Evolutionary conservation across 1,284 basidiomycete genomes (phyloP), one percentile per base, ranked within the genome.

Genomic region (Ustilago tritici): DNA sequence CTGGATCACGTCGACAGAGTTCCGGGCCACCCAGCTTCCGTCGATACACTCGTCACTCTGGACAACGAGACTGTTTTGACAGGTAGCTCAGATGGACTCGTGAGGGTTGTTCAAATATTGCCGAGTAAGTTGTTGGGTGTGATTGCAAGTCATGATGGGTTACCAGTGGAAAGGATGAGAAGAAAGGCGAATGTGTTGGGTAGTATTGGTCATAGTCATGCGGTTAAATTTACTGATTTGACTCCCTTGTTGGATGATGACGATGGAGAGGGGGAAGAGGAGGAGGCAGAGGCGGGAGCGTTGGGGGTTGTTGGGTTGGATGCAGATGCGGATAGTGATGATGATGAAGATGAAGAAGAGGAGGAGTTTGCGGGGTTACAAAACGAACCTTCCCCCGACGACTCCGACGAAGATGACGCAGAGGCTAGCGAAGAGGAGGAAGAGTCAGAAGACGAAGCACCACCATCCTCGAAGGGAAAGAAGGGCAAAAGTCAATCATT

Each of bases 1-100:
- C 92, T 91, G 3, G 95, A 98, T 85, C 95, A 94, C 83, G 94
- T 98, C 4, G 95, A 98, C 86, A 91, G 95, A 41, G 90, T 98
- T 58, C 93, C 94, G 35, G 95, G 94, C 90, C 97, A 81, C 62
- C 86, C 80, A 12, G 92, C 93, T 3, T 87, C 89, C 12, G 89
- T 89, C n/a, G 89, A 91, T 74, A 89, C 91, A 15, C 90, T 92
- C 72, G 88, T 91, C 12, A 87, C 90, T 31, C 91, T 90, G 61
- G 94, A 93, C 0, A 82, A 84, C 8, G 89, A 89, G 78, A 87
- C 89, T 35, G 90, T 98, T 63, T 90, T 96, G 2, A 95, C 95
- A 0, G 95, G 95, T 3, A 95, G 94, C 0, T 95, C 94, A 4
- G 95, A 98, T 85, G 95, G 95, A 0, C 90, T 95, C 80, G 89